phyloP scores from a whole-genome alignment of 2,329 filamentous ascomycete species.

The Paecilomyces niveus region DNA sequence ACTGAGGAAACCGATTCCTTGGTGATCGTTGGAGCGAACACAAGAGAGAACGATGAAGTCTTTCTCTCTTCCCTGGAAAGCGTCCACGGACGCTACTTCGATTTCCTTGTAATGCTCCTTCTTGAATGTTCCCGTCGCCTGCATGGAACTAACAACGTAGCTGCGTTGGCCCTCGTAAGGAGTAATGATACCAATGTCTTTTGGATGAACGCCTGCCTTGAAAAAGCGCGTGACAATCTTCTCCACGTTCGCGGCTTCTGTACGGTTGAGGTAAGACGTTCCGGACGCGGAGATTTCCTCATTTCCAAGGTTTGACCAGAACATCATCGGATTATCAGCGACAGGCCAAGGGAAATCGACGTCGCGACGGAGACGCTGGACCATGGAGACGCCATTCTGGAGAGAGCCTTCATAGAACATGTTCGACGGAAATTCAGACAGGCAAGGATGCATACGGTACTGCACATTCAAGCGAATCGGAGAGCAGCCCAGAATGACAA shows the following conservation, averaged over 20 bases:
- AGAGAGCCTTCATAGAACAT: slow-evolving; percentile 99
- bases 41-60: slow-evolving; percentile 98
- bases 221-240: slow-evolving; percentile 98
- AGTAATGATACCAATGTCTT: slow-evolving; percentile 94
- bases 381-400: slow-evolving; percentile 90
- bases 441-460: slow-evolving; percentile 97
- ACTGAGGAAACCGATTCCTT: slow-evolving; percentile 97
- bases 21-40: slow-evolving; percentile 96
- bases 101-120: slow-evolving; percentile 99
- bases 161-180: slow-evolving; percentile 97
- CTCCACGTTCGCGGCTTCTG: slow-evolving; percentile 93
- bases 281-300: slow-evolving; percentile 97
- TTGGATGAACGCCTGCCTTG: slow-evolving; percentile 92
- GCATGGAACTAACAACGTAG: slow-evolving; percentile 99
- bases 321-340: slow-evolving; percentile 96
- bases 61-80: slow-evolving; percentile 97
- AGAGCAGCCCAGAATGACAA: slow-evolving; percentile 82
- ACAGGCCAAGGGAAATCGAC: slow-evolving; percentile 99
- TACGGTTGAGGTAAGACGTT: slow-evolving; percentile 96
- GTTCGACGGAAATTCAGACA: slow-evolving; percentile 96
- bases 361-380: slow-evolving; percentile 80
- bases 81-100: slow-evolving; percentile 95
- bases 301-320: slow-evolving; percentile 96
- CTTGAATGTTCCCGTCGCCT: slow-evolving; percentile 92
- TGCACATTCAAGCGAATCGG: slow-evolving; percentile 94